phyloP scores from a whole-genome alignment of 768 basidiomycete genomes.

The Guyanaporus albipodus region DNA sequence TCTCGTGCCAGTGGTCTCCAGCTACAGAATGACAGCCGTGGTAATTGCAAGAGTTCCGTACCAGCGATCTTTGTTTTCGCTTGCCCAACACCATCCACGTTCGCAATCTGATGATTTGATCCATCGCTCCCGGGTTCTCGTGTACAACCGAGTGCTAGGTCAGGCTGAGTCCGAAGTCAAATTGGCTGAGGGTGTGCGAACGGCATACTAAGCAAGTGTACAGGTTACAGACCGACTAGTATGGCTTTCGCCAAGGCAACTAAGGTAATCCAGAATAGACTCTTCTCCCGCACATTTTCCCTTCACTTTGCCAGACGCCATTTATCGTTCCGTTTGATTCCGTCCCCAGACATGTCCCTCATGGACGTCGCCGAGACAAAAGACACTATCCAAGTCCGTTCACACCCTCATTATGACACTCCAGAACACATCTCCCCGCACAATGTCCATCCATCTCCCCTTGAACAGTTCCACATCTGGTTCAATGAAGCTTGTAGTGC shows the following conservation, averaged over 20 bases:
- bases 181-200: not conserved
- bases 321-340: not conserved
- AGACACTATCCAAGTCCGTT: constrained; percentile 62
- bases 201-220: not conserved
- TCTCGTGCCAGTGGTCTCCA: no score
- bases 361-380: constrained; percentile 40
- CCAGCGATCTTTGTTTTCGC: not conserved
- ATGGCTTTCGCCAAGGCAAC: constrained; percentile 6
- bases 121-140: no score
- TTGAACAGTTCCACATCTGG: constrained; percentile 86
- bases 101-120: no score
- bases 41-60: no score
- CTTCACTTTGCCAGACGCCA: not conserved
- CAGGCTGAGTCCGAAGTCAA: no score
- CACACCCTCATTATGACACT: constrained; percentile 73
- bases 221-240: not conserved
- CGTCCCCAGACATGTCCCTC: constrained; percentile 17
- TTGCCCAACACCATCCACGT: no score
- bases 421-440: constrained; percentile 60
- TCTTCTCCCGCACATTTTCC: constrained; percentile 10
- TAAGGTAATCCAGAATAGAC: constrained; percentile 6
- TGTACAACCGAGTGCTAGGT: no score
- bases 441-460: constrained; percentile 61
- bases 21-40: no score
- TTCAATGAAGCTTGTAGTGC: constrained; percentile 60